These are phyloP conservation scores for Ganoderma resinaceum DNA, from an alignment of 1,284 basidiomycete species.

Conservation along the genomic window DNA sequence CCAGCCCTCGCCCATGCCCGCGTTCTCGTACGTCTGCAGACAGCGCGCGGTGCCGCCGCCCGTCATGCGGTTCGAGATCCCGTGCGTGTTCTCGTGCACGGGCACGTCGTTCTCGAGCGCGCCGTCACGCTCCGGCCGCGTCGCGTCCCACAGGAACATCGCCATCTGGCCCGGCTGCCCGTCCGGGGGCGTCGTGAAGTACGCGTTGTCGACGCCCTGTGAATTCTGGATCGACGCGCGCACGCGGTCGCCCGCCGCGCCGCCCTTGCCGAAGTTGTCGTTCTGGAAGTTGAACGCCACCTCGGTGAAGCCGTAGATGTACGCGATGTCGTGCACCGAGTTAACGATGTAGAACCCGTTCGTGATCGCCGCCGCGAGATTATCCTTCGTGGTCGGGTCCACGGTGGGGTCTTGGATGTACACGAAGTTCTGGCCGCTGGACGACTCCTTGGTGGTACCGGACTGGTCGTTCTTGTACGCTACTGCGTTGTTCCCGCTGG, in stretches of 20 bases:
- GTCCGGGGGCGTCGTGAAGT: conserved; percentile 47
- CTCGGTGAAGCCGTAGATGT: conserved; percentile 47
- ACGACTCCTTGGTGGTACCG: conserved; percentile 40
- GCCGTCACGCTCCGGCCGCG: conserved; percentile 52
- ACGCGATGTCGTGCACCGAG: conserved; percentile 56
- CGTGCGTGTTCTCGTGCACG: conserved; percentile 57
- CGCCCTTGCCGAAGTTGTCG: conserved; percentile 51
- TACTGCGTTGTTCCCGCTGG: conserved; percentile 49
- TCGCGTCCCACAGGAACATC: conserved; percentile 51
- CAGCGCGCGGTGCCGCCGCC: conserved; percentile 58
- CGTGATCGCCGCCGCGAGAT: conserved; percentile 54
- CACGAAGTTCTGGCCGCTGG: conserved; percentile 46
- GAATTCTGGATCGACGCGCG: conserved; percentile 48
- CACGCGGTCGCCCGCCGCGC: conserved; percentile 48
- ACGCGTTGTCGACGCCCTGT: conserved; percentile 46
- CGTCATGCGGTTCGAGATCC: conserved; percentile 57
- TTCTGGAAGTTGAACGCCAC: conserved; percentile 54
- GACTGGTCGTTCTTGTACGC: conserved; percentile 44
- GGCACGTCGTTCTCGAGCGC: conserved; percentile 58
- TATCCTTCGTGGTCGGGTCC: conserved; percentile 39
- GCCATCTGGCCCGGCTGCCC: conserved; percentile 37
- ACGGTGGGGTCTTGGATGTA: conserved; percentile 40
- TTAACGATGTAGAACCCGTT: conserved; percentile 63
- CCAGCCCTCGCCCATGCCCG: conserved; percentile 63
- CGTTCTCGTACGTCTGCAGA: conserved; percentile 54